These are phyloP conservation scores for Aspergillus steynii DNA, from an alignment of 495 filamentous ascomycete genomes.

Conservation along the genomic window DNA sequence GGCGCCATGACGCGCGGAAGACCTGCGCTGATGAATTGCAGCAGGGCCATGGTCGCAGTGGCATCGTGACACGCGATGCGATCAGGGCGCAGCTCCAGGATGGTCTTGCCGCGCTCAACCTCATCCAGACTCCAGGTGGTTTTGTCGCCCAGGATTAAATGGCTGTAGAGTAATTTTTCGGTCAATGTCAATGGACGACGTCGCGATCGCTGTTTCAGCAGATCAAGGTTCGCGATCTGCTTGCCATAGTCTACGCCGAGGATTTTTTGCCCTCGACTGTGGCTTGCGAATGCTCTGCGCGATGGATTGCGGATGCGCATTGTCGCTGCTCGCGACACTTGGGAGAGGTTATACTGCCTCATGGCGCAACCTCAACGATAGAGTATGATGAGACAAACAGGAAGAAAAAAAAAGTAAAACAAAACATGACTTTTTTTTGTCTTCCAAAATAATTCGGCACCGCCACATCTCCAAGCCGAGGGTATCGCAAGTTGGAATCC, in stretches of 20 bases:
- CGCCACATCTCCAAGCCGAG: too few relatives aligned
- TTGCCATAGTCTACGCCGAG: constrained; percentile 56
- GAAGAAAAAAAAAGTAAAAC: too few relatives aligned
- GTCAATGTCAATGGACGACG: constrained; percentile 79
- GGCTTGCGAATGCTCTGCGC: background rate
- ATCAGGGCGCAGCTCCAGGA: constrained; percentile 84
- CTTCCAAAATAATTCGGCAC: too few relatives aligned
- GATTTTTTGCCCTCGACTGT: background rate
- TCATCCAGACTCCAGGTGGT: constrained; percentile 72
- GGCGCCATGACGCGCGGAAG: constrained; percentile 61
- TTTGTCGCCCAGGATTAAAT: constrained; percentile 81
- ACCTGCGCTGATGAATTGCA: constrained; percentile 93
- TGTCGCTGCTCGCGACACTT: background rate
- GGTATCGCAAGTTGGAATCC: too few relatives aligned
- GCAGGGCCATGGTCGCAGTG: constrained; percentile 92
- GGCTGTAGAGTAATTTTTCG: constrained; percentile 92
- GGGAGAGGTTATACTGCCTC: too few relatives aligned
- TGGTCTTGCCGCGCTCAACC: constrained; percentile 82
- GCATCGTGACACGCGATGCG: constrained; percentile 94
- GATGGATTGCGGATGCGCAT: background rate
- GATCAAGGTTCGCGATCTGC: constrained; percentile 81
- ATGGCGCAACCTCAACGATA: too few relatives aligned
- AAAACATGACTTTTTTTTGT: too few relatives aligned
- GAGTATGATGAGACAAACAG: too few relatives aligned
- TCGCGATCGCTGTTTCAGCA: constrained; percentile 70